Base-by-base conservation (phyloP, 345 rosid species). In the Geranium brycei region DNA sequence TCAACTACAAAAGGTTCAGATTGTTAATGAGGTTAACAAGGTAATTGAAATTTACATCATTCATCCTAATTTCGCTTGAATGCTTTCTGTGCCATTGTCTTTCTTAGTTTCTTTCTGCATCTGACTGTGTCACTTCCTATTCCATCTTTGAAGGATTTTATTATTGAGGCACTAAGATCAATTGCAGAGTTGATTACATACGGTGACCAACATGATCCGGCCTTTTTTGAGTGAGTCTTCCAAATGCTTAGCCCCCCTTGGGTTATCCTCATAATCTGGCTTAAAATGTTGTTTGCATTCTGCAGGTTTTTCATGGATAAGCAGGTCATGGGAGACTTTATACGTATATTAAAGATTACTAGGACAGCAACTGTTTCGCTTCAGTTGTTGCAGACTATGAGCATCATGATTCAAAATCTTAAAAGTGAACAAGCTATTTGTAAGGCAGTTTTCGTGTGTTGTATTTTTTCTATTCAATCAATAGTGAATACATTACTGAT, bases 291-390 rank as follows among this genome's bases (percentile, higher is more conserved):
- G 32, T 19, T 55, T 31, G 31, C 13, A 61, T 17, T 35, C 55
- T 76, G 71, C 79, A 93, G 97, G 68, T 85, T 76, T 80, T 93
- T 93, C 72, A 93, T 88, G 96, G 97, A 93, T 84, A 84, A 81
- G 81, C 96, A 93, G 80, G 84, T 93, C 68, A 88, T 93, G 99
- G 97, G 85, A 38, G 97, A 93, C 79, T 88, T 93, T 80, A 84
- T 88, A 15, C 83, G 97, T 58, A 81, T 93, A 51, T 77, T 93
- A 66, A 78, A 80, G 68, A 75, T 88, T 51, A 85, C 91, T 78
- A 84, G 63, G 80, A 66, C 84, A 12, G 76, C 72, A n/a, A 62
- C 79, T 32, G 82, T 93, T 80, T 82, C 99, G 17, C 85, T 88
- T 75, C 99, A 93, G 82, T 76, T 93, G 83, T 83, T 91, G 81